Evolutionary conservation across 805 yeast genomes (phyloP), one percentile per base, ranked within the genome.

Genomic region (Tetrapisispora phaffii): DNA sequence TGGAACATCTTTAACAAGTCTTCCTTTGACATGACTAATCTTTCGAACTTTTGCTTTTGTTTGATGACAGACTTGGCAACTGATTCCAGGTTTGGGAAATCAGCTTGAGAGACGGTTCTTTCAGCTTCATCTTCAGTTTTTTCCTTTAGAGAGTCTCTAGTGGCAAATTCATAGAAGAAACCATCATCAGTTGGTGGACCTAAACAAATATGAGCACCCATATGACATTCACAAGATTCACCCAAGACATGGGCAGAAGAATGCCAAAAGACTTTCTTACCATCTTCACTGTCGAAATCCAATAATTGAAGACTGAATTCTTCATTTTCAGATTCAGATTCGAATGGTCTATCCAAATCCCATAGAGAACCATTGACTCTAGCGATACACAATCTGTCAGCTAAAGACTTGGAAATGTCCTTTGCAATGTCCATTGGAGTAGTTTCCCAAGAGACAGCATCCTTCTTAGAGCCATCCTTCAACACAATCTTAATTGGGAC

Each of bases 121-220:
- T 81, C 80, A 17, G 16, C n/a, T 51, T 82, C 79, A 57, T 90
- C 89, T 57, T 93, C 88, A 48, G 78, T 75, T 51, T 79, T 80
- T 15, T 56, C 50, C 44, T 55, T 56, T 44, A 60, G 36, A 16
- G 60, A 55, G 46, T 64, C 67, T 51, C 61, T 60, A 59, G 88
- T 79, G 46, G 95, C 74, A 83, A 93, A 88, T 65, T 93, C 98
- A 68, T 93, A 93, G 72, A 90, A 93, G 71, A 93, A 93, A 39
- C 98, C 98, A 52, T 90, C 97, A 45, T 82, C 87, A 49, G 96
- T 90, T 65, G 98, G 98, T 28, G 98, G 98, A 54, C 98, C 98
- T 52, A 80, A 72, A 65, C 86, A 80, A 53, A 93, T 79, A 65
- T 90, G 96, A 53, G 95, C 94, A 55, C 97, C 97, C 65, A 82